A percentile compares a stretch with the other conserved stretches of the same genome.
Evolutionary conservation across 2,329 filamentous ascomycete species (phyloP).

Genomic region (Pseudogymnoascus sp.): DNA sequence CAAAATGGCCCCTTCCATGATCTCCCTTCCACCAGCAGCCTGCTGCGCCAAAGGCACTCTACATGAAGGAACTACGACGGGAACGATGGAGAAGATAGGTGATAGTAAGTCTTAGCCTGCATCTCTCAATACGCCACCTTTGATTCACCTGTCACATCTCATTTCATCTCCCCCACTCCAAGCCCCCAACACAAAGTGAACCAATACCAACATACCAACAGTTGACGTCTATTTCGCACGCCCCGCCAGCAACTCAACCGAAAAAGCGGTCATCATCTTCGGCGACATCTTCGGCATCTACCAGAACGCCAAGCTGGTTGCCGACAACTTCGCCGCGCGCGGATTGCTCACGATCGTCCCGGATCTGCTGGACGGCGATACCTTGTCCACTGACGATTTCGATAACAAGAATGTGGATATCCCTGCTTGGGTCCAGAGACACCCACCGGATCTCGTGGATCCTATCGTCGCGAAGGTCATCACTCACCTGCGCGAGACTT

Average conservation of each 20-base stretch:
- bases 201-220: conserved; percentile 4
- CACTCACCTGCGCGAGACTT: conserved; percentile 44
- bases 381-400: conserved; percentile 43
- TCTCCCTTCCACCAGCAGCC: neutral
- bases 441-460: conserved; percentile 11
- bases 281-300: conserved; percentile 33
- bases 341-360: conserved; percentile 47
- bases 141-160: neutral
- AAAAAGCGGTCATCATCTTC: conserved; percentile 32
- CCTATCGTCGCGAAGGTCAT: conserved; percentile 43
- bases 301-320: conserved; percentile 58
- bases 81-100: conserved; percentile 11
- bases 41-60: conserved; percentile 4
- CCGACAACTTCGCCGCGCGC: conserved; percentile 67
- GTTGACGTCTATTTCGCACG: conserved; percentile 11
- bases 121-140: neutral
- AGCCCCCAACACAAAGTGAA: neutral
- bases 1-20: neutral
- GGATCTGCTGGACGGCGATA: conserved; percentile 64
- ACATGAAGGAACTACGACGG: conserved; percentile 9
- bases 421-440: neutral
- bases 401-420: conserved; percentile 29
- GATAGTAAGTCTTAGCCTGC: conserved; percentile 9
- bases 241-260: neutral
- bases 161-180: neutral